Evolutionary conservation across 805 yeast genomes (phyloP), one percentile per base, ranked within the genome.

Genomic region (Candida montana): DNA sequence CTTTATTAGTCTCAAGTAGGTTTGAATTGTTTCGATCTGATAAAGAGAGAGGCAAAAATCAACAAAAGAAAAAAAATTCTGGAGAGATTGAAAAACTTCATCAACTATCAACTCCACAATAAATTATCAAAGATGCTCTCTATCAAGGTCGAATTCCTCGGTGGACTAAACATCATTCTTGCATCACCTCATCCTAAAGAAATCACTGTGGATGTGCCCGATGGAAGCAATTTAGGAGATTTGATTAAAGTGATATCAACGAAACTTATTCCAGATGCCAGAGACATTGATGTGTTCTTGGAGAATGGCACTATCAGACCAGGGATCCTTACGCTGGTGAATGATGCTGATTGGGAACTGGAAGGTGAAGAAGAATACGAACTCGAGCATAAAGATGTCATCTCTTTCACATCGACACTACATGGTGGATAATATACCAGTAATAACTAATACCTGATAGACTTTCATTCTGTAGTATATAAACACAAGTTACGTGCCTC

Each of bases 301-400:
- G 93, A 86, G 53, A 90, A 86, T 51, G 95, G 70, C 10, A 75
- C 81, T 2, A 79, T 88, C 12, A 77, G 98, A 38, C 96, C 98
- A 0, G 99, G 99, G 2, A 87, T 91, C 35, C 67, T 91, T 46
- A 96, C 93, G 9, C 71, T 91, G 42, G 83, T 91, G 47, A 91
- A 91, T 57, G 98, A 91, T 58, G 80, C 95, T 0, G 99, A 91
- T 64, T 91, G 98, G 98, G 99, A 91, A 56, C 64, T 91, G 12
- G 95, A 89, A 59, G 98, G 88, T 10, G 89, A 82, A 61, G 89
- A 86, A 52, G 83, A 77, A 9, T 89, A 89, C 55, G 77, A 70
- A n/a, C 60, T 93, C 13, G 83, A 86, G 60, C 64, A 74, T 36
- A 81, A 84, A 11, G 99, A 91, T 61, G 70, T 77, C 18, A 73